phyloP scores from a whole-genome alignment of 306 rosid genomes.

The Dalbergia cultrata region DNA sequence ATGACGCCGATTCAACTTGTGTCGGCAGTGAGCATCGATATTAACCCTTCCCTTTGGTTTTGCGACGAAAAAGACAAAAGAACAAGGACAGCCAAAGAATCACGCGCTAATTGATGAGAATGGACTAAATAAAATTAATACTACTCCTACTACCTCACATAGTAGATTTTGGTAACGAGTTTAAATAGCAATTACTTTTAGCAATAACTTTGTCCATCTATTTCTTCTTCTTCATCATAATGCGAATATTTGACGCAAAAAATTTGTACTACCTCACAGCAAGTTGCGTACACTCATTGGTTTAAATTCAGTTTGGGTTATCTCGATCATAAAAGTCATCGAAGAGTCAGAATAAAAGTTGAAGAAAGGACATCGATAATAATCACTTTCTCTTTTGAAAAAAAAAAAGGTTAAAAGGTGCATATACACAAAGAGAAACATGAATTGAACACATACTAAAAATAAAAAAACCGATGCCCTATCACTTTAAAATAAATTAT shows the following conservation, averaged over 20 bases:
- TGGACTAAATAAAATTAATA: slow-evolving; percentile 1
- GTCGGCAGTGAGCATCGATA: slow-evolving; percentile 45
- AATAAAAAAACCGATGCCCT: no score
- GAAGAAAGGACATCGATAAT: neutral
- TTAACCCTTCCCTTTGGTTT: slow-evolving; percentile 7
- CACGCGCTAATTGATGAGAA: slow-evolving; percentile 22
- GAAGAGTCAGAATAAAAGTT: no score
- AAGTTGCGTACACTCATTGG: slow-evolving; percentile 16
- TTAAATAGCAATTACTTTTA: neutral
- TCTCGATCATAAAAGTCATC: neutral
- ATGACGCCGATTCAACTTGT: slow-evolving; percentile 42
- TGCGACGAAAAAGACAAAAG: slow-evolving; percentile 36
- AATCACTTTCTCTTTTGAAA: neutral
- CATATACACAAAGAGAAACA: no score
- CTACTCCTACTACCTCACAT: neutral
- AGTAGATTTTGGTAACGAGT: neutral
- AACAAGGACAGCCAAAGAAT: neutral
- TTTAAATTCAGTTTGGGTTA: slow-evolving; percentile 1
- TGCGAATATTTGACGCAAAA: neutral
- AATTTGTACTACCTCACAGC: neutral
- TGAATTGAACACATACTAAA: no score
- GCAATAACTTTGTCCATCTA: neutral
- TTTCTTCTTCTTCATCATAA: neutral
- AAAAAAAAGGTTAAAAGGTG: neutral
- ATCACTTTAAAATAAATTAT: no score